Conservation (phyloP, 805 yeast species). For the Lipomyces oligophaga region DNA sequence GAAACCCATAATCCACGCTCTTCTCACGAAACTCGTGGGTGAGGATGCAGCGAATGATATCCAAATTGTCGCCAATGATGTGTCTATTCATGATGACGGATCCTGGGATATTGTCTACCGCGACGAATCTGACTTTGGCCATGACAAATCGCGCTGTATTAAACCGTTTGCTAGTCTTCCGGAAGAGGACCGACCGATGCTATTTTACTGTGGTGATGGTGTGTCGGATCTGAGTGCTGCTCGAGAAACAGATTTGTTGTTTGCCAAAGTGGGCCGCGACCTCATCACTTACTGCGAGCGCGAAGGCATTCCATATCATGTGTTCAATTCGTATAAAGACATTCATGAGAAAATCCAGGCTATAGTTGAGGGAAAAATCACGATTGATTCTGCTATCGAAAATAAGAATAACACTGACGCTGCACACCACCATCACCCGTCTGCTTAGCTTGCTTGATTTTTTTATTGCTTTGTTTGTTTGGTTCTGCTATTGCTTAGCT, state of each 20-base stretch:
- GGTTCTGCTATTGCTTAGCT: too few relatives aligned
- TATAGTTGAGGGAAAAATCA: slow-evolving; percentile 46
- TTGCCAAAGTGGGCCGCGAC: slow-evolving; percentile 91
- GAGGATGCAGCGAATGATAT: slow-evolving; percentile 65
- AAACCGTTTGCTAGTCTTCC: slow-evolving; percentile 42
- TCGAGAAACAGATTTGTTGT: slow-evolving; percentile 84
- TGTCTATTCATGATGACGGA: slow-evolving; percentile 50
- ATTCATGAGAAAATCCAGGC: slow-evolving; percentile 60
- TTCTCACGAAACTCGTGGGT: slow-evolving; percentile 72
- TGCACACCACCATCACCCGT: slow-evolving; percentile 1
- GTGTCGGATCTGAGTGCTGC: slow-evolving; percentile 95
- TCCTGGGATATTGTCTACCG: slow-evolving; percentile 82
- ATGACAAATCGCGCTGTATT: slow-evolving; percentile 86
- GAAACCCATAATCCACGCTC: slow-evolving; percentile 82
- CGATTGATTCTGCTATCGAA: slow-evolving; percentile 29
- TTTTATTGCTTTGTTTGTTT: too few relatives aligned
- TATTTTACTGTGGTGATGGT: slow-evolving; percentile 97
- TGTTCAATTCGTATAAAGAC: slow-evolving; percentile 71
- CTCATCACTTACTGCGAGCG: slow-evolving; percentile 77
- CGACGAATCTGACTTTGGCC: slow-evolving; percentile 88
- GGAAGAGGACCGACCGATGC: slow-evolving; percentile 50
- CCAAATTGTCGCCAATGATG: slow-evolving; percentile 79
- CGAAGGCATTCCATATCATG: slow-evolving; percentile 78
- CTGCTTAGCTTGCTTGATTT: too few relatives aligned
- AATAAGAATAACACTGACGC: slow-evolving; percentile 12